Conservation (phyloP, 2,329 filamentous ascomycete genomes). For the Amauroascus verrucosus region DNA sequence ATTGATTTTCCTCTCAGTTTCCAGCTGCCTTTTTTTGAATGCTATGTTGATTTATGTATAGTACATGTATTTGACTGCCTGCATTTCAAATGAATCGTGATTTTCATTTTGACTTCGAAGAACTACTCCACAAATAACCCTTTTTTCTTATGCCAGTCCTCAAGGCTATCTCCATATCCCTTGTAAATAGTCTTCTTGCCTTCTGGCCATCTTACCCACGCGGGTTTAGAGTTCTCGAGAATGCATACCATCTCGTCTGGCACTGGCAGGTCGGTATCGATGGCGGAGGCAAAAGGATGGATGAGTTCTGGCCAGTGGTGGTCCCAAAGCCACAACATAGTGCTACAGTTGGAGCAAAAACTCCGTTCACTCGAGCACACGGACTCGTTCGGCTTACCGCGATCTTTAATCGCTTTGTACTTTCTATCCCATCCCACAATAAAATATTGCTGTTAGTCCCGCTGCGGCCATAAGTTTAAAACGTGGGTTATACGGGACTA, state of each 20-base stretch:
- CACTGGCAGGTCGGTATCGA: slow-evolving; percentile 38
- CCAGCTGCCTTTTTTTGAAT: not conserved
- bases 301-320: slow-evolving; percentile 40
- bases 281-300: slow-evolving; percentile 42
- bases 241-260: slow-evolving; percentile 42
- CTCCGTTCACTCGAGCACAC: slow-evolving; percentile 37
- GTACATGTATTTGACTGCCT: not conserved
- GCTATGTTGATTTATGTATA: not conserved
- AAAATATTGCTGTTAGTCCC: not conserved
- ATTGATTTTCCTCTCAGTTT: no score
- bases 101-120: not conserved
- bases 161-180: slow-evolving; percentile 34
- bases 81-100: not conserved
- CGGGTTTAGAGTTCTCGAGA: slow-evolving; percentile 36
- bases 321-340: slow-evolving; percentile 42
- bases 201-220: slow-evolving; percentile 40
- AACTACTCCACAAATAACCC: slow-evolving; percentile 26
- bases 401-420: slow-evolving; percentile 35
- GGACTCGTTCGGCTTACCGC: slow-evolving; percentile 27
- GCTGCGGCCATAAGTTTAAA: no score
- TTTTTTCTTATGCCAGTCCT: slow-evolving; percentile 40
- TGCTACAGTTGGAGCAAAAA: slow-evolving; percentile 40
- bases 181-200: slow-evolving; percentile 38
- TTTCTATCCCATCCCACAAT: slow-evolving; percentile 27
- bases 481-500: no score